Evolutionary conservation across 176 grass and related monocot species (phyloP), one percentile per base, ranked within the genome.

Genomic region (Urochloa ruziziensis): DNA sequence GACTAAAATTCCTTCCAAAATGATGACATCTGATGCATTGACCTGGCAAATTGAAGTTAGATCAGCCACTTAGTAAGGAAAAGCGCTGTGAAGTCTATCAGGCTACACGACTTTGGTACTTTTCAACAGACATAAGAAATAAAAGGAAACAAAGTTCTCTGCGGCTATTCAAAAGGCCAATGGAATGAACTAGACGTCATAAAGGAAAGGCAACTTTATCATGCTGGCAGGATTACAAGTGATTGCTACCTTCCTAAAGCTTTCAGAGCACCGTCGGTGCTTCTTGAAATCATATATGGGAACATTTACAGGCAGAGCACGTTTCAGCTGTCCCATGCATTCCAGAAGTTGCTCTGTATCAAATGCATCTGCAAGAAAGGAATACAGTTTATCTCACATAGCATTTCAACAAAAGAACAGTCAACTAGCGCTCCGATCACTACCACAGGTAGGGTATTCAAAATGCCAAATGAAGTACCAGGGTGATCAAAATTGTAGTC

Each of bases 401-500:
- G n/a, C n/a, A 73, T 77, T 54, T 24, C 30, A 79, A 62, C 18
- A 61, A 78, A 84, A 67, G 7, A 84, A 54, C 24, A 51, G 46
- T 17, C 5, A 47, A 58, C 27, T 51, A 65, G 66, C 64, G 33
- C 30, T 78, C 18, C 73, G 48, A 49, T 82, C 17, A 60, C 57
- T 83, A 24, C 23, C 10, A 78, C 44, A 74, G 40, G 57, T 23
- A 70, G 73, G 21, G 17, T 36, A 70, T 16, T 46, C 23, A 8
- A 64, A 82, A 89, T 62, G n/a, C 77, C 7, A 82, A 77, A 75
- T 79, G 56, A 75, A 84, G 64, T 90, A 99, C 96, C 96, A 75
- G 96, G 96, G 80, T 99, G 96, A 86, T 94, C 96, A 89, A 99
- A 99, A 85, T 99, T 99, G 81, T 99, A 99, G 76, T 96, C 93